These are phyloP conservation scores for Thelonectria discophora DNA, from an alignment of 2,329 filamentous ascomycete species.

Conservation along the genomic window DNA sequence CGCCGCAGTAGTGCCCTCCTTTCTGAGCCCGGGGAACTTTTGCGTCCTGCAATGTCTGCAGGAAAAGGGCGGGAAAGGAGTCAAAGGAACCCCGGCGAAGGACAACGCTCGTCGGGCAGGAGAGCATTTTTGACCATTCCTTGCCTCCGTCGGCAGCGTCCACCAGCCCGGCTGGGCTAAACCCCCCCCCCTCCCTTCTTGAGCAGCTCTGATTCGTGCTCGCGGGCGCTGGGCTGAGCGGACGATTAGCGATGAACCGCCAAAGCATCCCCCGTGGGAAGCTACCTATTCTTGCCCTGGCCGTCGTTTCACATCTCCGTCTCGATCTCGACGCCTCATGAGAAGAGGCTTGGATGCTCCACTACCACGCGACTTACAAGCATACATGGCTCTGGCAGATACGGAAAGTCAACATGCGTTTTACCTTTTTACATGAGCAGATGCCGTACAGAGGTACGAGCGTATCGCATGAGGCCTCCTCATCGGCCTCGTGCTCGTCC, in stretches of 20 bases:
- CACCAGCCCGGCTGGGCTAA: too few relatives aligned
- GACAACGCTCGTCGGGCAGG: too few relatives aligned
- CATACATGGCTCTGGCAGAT: neutral
- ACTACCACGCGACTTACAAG: neutral
- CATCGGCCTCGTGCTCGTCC: neutral
- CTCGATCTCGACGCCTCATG: neutral
- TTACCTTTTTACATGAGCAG: neutral
- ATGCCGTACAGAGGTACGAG: neutral
- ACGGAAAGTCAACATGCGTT: neutral
- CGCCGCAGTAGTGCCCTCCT: slow-evolving; percentile 19
- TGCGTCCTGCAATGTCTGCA: neutral
- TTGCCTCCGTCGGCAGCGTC: too few relatives aligned
- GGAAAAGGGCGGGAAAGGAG: neutral
- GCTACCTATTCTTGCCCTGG: neutral
- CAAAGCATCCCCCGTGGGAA: neutral
- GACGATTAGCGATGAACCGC: neutral
- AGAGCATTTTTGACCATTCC: too few relatives aligned
- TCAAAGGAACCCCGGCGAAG: too few relatives aligned
- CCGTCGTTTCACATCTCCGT: neutral
- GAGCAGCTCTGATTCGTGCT: too few relatives aligned
- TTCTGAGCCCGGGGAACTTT: slow-evolving; percentile 1
- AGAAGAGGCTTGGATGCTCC: neutral
- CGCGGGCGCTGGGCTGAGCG: too few relatives aligned
- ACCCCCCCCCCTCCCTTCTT: too few relatives aligned
- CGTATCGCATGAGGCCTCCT: neutral